Conservation (phyloP, 1,284 basidiomycete species). For the Cryptococcus neoformans region DNA sequence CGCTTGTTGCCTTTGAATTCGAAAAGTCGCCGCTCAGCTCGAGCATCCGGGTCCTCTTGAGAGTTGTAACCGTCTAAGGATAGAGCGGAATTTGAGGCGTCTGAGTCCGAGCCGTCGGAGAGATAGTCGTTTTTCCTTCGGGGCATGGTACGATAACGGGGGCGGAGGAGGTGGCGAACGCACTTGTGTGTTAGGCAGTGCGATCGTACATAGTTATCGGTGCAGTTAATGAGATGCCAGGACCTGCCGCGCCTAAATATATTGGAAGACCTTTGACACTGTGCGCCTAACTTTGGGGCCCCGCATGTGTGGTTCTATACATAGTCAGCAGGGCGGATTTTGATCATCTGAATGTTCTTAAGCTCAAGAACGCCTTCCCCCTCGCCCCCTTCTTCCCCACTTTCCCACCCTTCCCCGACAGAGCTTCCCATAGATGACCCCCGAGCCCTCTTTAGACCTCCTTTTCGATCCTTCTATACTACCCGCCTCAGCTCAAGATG, state of each 20-base stretch:
- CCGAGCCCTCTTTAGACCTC: slow-evolving; percentile 16
- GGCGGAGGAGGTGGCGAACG: too few relatives aligned
- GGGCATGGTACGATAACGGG: slow-evolving; percentile 57
- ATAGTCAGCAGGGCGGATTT: not conserved
- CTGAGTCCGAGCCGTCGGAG: slow-evolving; percentile 56
- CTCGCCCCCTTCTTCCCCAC: not conserved
- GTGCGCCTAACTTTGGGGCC: not conserved
- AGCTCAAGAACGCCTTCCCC: too few relatives aligned
- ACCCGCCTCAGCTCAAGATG: slow-evolving; percentile 19
- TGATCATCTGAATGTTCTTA: not conserved
- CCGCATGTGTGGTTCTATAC: not conserved
- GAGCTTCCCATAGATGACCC: not conserved
- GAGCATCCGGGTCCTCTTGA: slow-evolving; percentile 61
- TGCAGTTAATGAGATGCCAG: not conserved
- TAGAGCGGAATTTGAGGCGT: slow-evolving; percentile 57
- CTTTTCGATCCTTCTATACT: slow-evolving; percentile 36
- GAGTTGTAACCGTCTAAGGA: slow-evolving; percentile 53
- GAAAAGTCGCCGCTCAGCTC: slow-evolving; percentile 74
- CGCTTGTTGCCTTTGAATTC: slow-evolving; percentile 67
- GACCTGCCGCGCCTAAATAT: not conserved
- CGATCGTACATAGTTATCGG: too few relatives aligned
- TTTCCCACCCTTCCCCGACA: not conserved
- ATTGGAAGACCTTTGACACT: too few relatives aligned
- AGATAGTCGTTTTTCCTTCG: slow-evolving; percentile 74
- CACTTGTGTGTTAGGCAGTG: too few relatives aligned